Base-by-base conservation (phyloP, 345 rosid species). In the Populus ilicifolia region DNA sequence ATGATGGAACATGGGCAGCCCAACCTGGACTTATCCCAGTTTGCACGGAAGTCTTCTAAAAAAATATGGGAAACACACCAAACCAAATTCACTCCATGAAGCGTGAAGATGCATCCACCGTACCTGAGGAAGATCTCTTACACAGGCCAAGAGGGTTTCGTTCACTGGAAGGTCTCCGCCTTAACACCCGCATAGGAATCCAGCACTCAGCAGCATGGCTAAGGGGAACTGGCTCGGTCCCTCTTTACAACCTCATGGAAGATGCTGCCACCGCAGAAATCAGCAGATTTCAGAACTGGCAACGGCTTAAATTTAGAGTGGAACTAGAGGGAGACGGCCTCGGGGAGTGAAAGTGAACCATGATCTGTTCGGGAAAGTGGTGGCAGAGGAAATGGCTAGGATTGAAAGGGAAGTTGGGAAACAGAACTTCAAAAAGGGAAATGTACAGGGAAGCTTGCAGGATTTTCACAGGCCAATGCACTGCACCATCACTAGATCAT, bases 1-100 rank as follows among this genome's bases (percentile, higher is more conserved):
- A 93, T 54, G 98, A 96, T 78, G 99, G 99, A 52, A 93, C 97
- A 29, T 93, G 97, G 99, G 99, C 98, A 8, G 98, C 99, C 38
- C 98, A 93, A 78, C 98, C 98, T 2, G 97, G 99, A 48, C 90
- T 92, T 5, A 91, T 93, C 85, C 90, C 91, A 48, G 85, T 79
- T 21, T 93, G 95, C 80, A 79, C 85, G 85, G 94, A 96, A 43
- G 85, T 86, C 67, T 92, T 96, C 89, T 85, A 81, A 67, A 83
- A 80, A 72, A 86, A 83, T 83, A 93, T 93, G 96, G 97, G 94
- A 1, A 86, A 82, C 13, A 59, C 78, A 6, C 87, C 92, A 17
- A 83, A 92, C 87, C 98, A 92, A 67, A 93, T 93, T 75, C 85
- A 84, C 25, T 59, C 94, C 13, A 52, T 71, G 73, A 93, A 90